A percentile compares a stretch with the other conserved stretches of the same genome.
Conservation (phyloP, 2,329 filamentous ascomycete genomes). For the Paecilomyces fulvus region DNA sequence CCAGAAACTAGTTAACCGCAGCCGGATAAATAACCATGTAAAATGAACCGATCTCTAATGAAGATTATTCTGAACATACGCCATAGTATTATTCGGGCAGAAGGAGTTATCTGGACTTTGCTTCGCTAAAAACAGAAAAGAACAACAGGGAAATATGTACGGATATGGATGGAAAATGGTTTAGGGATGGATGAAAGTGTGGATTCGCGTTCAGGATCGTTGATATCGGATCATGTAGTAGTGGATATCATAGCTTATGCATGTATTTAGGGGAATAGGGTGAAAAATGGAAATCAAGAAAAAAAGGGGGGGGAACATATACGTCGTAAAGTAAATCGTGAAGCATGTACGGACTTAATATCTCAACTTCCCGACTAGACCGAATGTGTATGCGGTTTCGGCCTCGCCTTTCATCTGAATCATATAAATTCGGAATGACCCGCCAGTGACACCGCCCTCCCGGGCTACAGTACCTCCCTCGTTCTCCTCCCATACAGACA, state of each 20-base stretch:
- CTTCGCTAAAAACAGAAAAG: background rate
- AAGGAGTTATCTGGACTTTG: background rate
- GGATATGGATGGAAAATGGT: background rate
- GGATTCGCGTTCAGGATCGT: background rate
- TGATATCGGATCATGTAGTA: background rate
- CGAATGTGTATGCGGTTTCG: slow-evolving; percentile 48
- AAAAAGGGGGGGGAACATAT: background rate
- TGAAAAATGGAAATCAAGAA: background rate
- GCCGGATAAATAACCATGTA: background rate
- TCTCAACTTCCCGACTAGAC: slow-evolving; percentile 44
- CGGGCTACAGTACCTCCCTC: slow-evolving; percentile 51
- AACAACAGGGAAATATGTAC: background rate
- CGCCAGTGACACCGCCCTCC: slow-evolving; percentile 51
- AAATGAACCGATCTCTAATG: background rate
- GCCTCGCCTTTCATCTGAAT: slow-evolving; percentile 50
- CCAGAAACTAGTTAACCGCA: too few relatives aligned
- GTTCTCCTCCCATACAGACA: slow-evolving; percentile 78
- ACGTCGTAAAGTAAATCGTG: background rate
- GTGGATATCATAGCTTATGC: background rate
- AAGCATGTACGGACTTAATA: slow-evolving; percentile 30
- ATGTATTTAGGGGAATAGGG: background rate
- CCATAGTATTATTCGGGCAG: background rate
- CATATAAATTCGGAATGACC: slow-evolving; percentile 55
- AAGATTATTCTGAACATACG: background rate
- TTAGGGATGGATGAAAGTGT: background rate